phyloP scores from a whole-genome alignment of 371 early-diverging fungal species.

The Rhizomucor miehei region DNA sequence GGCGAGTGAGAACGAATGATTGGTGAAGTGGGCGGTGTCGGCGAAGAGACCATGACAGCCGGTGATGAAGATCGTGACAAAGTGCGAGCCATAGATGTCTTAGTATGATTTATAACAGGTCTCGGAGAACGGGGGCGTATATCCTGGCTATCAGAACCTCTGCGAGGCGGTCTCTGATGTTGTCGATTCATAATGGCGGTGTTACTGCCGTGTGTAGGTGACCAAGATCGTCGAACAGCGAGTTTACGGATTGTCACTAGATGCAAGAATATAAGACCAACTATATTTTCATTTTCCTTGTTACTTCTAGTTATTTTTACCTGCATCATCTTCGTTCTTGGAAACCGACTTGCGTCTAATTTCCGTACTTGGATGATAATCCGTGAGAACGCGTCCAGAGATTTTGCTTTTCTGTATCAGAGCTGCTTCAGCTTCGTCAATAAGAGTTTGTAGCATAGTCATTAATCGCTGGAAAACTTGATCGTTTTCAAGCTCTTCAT shows the following conservation, averaged over 20 bases:
- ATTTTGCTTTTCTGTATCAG: slow-evolving; percentile 25
- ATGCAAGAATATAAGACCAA: too few species aligned
- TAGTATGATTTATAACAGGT: slow-evolving; percentile 12
- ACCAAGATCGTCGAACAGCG: slow-evolving; percentile 16
- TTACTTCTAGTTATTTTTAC: background rate
- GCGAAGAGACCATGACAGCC: slow-evolving; percentile 17
- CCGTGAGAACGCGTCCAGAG: slow-evolving; percentile 18
- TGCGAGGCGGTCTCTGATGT: slow-evolving; percentile 15
- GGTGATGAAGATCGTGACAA: slow-evolving; percentile 20
- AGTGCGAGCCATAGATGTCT: slow-evolving; percentile 20
- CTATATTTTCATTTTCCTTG: background rate
- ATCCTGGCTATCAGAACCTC: slow-evolving; percentile 13
- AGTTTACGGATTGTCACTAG: slow-evolving; percentile 13
- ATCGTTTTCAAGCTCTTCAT: slow-evolving; percentile 35
- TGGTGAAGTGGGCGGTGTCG: slow-evolving; percentile 9
- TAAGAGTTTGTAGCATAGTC: slow-evolving; percentile 28
- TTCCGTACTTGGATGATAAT: slow-evolving; percentile 12
- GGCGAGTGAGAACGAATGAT: slow-evolving; percentile 13
- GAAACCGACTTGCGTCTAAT: background rate
- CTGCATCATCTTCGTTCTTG: background rate
- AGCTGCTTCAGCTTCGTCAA: slow-evolving; percentile 44
- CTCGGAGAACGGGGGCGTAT: slow-evolving; percentile 7
- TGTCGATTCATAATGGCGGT: slow-evolving; percentile 17
- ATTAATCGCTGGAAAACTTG: slow-evolving; percentile 35
- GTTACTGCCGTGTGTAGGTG: slow-evolving; percentile 6